Evolutionary conservation across 2,329 filamentous ascomycete genomes (phyloP), one percentile per base, ranked within the genome.

Genomic region (Periconia sp.): DNA sequence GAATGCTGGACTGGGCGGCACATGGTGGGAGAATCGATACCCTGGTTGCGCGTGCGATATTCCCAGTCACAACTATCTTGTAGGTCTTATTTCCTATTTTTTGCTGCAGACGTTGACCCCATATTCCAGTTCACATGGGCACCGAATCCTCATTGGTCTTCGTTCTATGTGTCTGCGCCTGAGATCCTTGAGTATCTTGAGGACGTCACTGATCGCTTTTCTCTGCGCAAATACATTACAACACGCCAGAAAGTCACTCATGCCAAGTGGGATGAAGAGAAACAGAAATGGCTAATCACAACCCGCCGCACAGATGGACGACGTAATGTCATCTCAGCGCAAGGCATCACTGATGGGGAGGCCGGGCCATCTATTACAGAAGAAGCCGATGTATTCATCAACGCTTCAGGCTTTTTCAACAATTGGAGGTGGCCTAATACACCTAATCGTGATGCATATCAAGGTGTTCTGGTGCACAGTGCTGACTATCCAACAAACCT

Each of bases 171-270:
- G 8, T 45, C 50, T 1, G 65, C 64, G 1, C 34, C 45, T 11
- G 70, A 72, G 48, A 73, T 74, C 21, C 48, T 57, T n/a, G 54
- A 60, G 4, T 74, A 73, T 43, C 63, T 73, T 37, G 44, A 65
- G 28, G 24, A 38, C 3, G 64, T 64, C n/a, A n/a, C n/a, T n/a
- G n/a, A n/a, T n/a, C n/a, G n/a, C n/a, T n/a, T n/a, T n/a, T n/a
- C n/a, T n/a, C n/a, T n/a, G n/a, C n/a, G n/a, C n/a, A n/a, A n/a
- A n/a, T n/a, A n/a, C n/a, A n/a, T n/a, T n/a, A n/a, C n/a, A n/a
- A n/a, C n/a, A n/a, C n/a, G n/a, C n/a, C n/a, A n/a, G n/a, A n/a
- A n/a, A n/a, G n/a, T n/a, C n/a, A n/a, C n/a, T n/a, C n/a, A n/a
- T n/a, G n/a, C n/a, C n/a, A n/a, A n/a, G n/a, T n/a, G n/a, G n/a